Evolutionary conservation across 225 moss, liverwort and hornwort species (phyloP), one percentile per base, ranked within the genome.

Genomic region (Marchantia paleacea): DNA sequence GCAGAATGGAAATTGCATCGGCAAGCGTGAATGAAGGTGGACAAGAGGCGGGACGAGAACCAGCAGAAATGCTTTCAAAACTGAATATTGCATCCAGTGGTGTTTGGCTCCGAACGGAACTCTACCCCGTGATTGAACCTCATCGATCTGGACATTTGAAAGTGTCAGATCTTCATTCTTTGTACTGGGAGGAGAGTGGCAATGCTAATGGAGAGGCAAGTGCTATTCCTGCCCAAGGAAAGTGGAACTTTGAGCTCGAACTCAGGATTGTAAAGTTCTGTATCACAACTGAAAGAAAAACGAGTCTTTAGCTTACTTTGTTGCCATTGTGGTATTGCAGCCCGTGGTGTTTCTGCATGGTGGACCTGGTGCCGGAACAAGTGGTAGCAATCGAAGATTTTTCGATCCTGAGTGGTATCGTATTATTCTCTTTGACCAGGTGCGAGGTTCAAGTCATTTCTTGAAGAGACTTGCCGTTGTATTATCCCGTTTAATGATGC

Each of bases 151-250:
- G 92, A 63, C 84, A 75, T 64, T 87, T 99, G 60, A 83, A 86
- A 75, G 97, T 95, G 19, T 99, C 95, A 58, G 86, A 95, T 16
- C 85, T 55, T 69, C 97, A 99, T 80, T 84, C 88, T 54, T 77
- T 99, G 19, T 99, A 94, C 67, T 99, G 97, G 95, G 97, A 99
- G 88, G 93, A 99, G 85, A 91, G 91, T 85, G 95, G 97, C 30
- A 94, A 94, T 75, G 67, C 83, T 10, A 67, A 84, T 73, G 95
- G 95, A 70, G 89, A 92, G 91, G 97, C 87, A 84, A 84, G 82
- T 78, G 51, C 19, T 63, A 51, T 49, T 24, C 14, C 52, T 66
- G 15, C 12, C 2, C 3, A 39, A 2, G 39, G 5, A 39, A 2
- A 5, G 39, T 39, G 39, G 39, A 39, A 39, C 39, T 39, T 39